Evolutionary conservation across 805 yeast genomes (phyloP).

Genomic region (Myxozyma vanderwaltii): DNA sequence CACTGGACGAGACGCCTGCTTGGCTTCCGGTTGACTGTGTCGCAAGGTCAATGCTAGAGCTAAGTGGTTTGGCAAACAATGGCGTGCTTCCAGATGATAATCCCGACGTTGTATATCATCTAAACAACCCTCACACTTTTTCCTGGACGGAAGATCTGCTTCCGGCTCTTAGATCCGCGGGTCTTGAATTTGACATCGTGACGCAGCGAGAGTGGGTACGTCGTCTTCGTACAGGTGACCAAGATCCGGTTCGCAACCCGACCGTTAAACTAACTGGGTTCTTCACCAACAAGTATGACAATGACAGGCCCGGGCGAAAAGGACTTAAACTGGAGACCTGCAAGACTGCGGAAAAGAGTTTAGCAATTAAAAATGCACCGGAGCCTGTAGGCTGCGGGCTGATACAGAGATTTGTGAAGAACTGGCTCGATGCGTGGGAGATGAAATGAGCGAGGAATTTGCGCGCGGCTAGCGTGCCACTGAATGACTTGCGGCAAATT

Average conservation of each 20-base stretch:
- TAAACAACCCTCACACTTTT: conserved; percentile 17
- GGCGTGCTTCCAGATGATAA: conserved; percentile 4
- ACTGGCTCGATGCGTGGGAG: conserved; percentile 17
- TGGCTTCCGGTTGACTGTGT: conserved; percentile 31
- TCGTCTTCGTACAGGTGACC: conserved; percentile 12
- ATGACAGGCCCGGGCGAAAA: conserved; percentile 19
- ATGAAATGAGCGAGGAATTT: background rate
- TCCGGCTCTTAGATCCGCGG: conserved; percentile 15
- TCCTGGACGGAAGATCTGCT: conserved; percentile 27
- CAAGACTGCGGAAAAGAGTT: conserved; percentile 2
- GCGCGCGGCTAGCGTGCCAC: background rate
- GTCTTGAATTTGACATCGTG: conserved; percentile 15
- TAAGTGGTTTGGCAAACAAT: conserved; percentile 5
- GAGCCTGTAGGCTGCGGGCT: conserved; percentile 16
- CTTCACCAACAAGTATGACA: conserved; percentile 20
- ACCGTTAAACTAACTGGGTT: conserved; percentile 18
- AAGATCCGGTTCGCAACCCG: conserved; percentile 28
- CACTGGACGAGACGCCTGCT: conserved; percentile 18
- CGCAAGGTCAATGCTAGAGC: conserved; percentile 19
- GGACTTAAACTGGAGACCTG: conserved; percentile 16
- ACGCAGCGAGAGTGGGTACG: conserved; percentile 19
- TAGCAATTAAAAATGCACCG: conserved; percentile 5
- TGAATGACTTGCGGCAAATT: no score
- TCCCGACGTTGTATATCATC: conserved; percentile 17
- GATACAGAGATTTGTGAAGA: conserved; percentile 13